A percentile compares a stretch with the other conserved stretches of the same genome.
phyloP scores from a whole-genome alignment of 2,329 filamentous ascomycete species.

The Fusarium sp. region DNA sequence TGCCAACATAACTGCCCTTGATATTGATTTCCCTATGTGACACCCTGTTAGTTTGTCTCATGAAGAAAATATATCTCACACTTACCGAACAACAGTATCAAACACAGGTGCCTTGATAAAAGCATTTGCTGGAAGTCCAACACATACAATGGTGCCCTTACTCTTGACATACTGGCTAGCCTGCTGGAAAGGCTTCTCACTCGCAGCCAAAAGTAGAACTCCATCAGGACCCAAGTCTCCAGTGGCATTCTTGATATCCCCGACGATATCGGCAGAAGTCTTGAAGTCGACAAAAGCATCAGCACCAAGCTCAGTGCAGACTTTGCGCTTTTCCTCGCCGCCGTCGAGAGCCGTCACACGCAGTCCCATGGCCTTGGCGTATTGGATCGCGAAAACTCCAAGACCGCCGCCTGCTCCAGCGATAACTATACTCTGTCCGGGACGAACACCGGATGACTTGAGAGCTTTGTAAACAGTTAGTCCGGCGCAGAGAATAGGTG shows the following conservation, averaged over 20 bases:
- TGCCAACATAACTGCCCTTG: slow-evolving; percentile 90
- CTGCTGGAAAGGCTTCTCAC: slow-evolving; percentile 92
- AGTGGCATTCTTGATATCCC: slow-evolving; percentile 76
- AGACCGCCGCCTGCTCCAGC: slow-evolving; percentile 86
- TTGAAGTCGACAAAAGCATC: slow-evolving; percentile 81
- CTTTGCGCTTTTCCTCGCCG: slow-evolving; percentile 81
- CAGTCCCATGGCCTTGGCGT: slow-evolving; percentile 88
- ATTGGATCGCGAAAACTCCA: slow-evolving; percentile 81
- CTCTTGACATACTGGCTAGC: slow-evolving; percentile 85
- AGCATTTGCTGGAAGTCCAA: slow-evolving; percentile 85
- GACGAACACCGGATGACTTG: slow-evolving; percentile 78
- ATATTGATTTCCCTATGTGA: slow-evolving; percentile 80
- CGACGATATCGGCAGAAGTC: slow-evolving; percentile 78
- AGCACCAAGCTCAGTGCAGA: slow-evolving; percentile 77
- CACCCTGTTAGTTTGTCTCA: not conserved
- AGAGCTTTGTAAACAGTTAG: slow-evolving; percentile 88
- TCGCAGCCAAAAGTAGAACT: slow-evolving; percentile 84
- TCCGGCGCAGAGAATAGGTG: slow-evolving; percentile 84
- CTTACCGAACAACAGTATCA: slow-evolving; percentile 74
- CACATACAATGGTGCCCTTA: slow-evolving; percentile 82
- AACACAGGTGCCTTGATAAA: slow-evolving; percentile 86
- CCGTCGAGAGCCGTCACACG: slow-evolving; percentile 81
- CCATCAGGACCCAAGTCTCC: slow-evolving; percentile 86
- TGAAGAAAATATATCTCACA: accelerated
- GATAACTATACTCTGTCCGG: slow-evolving; percentile 82